A percentile compares a stretch with the other conserved stretches of the same genome.
Evolutionary conservation across 2,329 filamentous ascomycete species (phyloP).

Genomic region (Fusarium falciforme): DNA sequence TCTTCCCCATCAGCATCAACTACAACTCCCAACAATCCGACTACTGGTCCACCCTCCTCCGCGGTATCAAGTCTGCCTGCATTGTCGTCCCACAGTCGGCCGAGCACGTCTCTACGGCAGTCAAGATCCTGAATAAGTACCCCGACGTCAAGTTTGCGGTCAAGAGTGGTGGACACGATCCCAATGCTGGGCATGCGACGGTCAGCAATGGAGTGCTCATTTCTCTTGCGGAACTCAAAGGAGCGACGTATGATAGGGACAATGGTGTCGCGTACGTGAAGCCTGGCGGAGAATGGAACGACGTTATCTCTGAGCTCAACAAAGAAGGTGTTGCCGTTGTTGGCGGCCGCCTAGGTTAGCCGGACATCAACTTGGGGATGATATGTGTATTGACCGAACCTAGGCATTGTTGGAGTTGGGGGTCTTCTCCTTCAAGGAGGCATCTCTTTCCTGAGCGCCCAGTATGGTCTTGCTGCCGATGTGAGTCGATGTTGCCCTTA

Average conservation of each 20-base stretch:
- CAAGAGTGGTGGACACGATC: conserved; percentile 22
- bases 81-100: conserved; percentile 2
- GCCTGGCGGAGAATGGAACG: conserved; percentile 28
- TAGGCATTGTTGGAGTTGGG: conserved; percentile 17
- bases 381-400: rapidly evolving
- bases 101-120: conserved; percentile 4
- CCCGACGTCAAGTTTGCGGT: conserved; percentile 21
- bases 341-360: conserved; percentile 14
- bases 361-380: not conserved
- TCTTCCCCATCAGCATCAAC: not conserved
- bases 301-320: conserved; percentile 4
- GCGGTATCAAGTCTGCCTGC: conserved; percentile 15
- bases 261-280: conserved; percentile 22
- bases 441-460: conserved; percentile 20
- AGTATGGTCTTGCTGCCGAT: conserved; percentile 23
- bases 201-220: conserved; percentile 13
- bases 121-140: conserved; percentile 21
- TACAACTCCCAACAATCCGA: not conserved
- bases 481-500: not conserved
- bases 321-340: conserved; percentile 8
- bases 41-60: conserved; percentile 13
- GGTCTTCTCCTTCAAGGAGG: conserved; percentile 13
- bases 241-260: conserved; percentile 3
- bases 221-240: conserved; percentile 12
- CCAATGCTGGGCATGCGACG: conserved; percentile 13